A percentile compares a stretch with the other conserved stretches of the same genome.
Conservation (phyloP, 2,329 filamentous ascomycete genomes). For the Botrytis pseudocinerea region DNA sequence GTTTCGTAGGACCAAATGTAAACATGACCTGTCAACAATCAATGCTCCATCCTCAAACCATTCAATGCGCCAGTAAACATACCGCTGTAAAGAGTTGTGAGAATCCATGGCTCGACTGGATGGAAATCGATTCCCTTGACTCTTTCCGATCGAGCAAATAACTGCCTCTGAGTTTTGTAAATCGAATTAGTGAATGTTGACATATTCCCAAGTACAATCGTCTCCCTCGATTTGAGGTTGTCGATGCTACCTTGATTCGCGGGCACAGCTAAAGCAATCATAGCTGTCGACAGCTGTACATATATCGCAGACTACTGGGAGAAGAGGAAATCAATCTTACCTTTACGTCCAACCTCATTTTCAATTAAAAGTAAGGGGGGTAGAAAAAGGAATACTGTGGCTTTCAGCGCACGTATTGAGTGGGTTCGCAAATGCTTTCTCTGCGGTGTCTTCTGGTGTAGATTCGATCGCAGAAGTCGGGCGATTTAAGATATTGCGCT, state of each 20-base stretch:
- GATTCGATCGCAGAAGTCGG: neutral
- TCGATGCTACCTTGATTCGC: constrained; percentile 21
- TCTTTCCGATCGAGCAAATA: constrained; percentile 88
- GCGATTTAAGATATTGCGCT: neutral
- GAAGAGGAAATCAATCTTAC: constrained; percentile 42
- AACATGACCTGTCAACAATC: constrained; percentile 72
- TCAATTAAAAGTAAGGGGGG: constrained; percentile 36
- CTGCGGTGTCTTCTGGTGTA: constrained; percentile 10
- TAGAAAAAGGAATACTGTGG: constrained; percentile 31
- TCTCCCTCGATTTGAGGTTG: constrained; percentile 33
- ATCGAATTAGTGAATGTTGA: constrained; percentile 40
- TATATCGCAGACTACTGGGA: constrained; percentile 10
- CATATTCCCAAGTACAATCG: constrained; percentile 30
- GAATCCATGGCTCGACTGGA: constrained; percentile 92
- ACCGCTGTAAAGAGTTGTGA: constrained; percentile 96
- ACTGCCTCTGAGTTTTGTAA: constrained; percentile 63
- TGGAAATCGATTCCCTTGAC: constrained; percentile 98
- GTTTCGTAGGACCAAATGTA: constrained; percentile 99
- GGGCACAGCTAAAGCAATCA: constrained; percentile 20
- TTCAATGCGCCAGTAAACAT: constrained; percentile 43
- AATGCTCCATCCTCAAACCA: constrained; percentile 31
- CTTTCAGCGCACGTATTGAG: constrained; percentile 26
- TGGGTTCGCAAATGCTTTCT: constrained; percentile 27
- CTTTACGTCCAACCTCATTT: constrained; percentile 62
- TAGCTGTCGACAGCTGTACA: neutral